phyloP scores from a whole-genome alignment of 176 grass and related monocot species.

The Lolium perenne region DNA sequence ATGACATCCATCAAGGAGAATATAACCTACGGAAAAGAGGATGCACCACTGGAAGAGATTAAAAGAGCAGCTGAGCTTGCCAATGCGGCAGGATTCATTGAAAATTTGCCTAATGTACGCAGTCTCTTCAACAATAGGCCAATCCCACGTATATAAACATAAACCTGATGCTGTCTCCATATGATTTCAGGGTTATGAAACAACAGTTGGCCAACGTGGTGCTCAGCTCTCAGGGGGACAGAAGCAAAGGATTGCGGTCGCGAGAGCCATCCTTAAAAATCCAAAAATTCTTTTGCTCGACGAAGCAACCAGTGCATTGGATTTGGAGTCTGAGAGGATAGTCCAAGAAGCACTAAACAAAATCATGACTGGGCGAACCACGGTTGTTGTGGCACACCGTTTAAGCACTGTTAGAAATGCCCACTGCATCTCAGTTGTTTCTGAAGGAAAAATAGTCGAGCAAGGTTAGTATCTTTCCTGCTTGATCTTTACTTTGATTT shows the following conservation, averaged over 20 bases:
- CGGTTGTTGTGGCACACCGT: conserved; percentile 56
- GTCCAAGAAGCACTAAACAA: conserved; percentile 56
- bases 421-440: conserved; percentile 61
- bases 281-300: conserved; percentile 67
- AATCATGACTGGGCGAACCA: conserved; percentile 53
- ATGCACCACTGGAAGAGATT: conserved; percentile 59
- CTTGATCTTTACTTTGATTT: conserved; percentile 24
- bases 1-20: conserved; percentile 60
- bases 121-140: conserved; percentile 24
- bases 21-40: conserved; percentile 52
- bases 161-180: conserved; percentile 26
- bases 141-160: conserved; percentile 11
- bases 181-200: conserved; percentile 51
- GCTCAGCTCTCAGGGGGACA: conserved; percentile 66
- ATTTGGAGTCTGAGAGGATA: conserved; percentile 58
- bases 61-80: conserved; percentile 49
- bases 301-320: conserved; percentile 67
- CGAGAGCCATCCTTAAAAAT: conserved; percentile 58
- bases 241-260: conserved; percentile 65
- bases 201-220: conserved; percentile 52
- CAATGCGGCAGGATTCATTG: conserved; percentile 59
- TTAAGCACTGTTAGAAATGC: conserved; percentile 55
- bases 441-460: conserved; percentile 68
- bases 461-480: conserved; percentile 53
- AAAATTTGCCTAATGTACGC: conserved; percentile 54